phyloP scores from a whole-genome alignment of 1,284 basidiomycete species.

The Pseudozyma tsukubaensis region DNA sequence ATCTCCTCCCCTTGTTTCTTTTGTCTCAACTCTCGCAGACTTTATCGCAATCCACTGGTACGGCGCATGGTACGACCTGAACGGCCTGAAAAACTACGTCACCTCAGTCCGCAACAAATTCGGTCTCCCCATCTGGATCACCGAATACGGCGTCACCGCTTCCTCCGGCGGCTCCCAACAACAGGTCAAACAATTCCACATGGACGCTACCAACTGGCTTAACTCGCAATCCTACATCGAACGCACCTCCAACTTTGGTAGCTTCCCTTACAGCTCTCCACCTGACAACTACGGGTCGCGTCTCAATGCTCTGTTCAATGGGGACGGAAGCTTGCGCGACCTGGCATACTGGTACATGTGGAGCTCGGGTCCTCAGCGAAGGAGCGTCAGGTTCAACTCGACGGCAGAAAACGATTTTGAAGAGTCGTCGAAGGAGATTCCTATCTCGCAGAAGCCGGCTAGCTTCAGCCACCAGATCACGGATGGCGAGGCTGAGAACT shows the following conservation, averaged over 20 bases:
- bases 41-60: slow-evolving; percentile 68
- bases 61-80: slow-evolving; percentile 52
- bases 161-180: slow-evolving; percentile 42
- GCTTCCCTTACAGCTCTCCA: slow-evolving; percentile 46
- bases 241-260: slow-evolving; percentile 62
- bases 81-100: slow-evolving; percentile 52
- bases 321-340: slow-evolving; percentile 39
- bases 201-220: slow-evolving; percentile 56
- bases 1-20: slow-evolving; percentile 22
- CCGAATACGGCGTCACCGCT: slow-evolving; percentile 65
- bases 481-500: too few species aligned
- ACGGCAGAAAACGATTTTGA: slow-evolving; percentile 37
- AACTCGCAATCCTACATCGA: slow-evolving; percentile 50
- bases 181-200: slow-evolving; percentile 58
- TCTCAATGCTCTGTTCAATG: slow-evolving; percentile 60
- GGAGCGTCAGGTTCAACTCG: slow-evolving; percentile 19
- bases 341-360: slow-evolving; percentile 52
- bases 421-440: slow-evolving; percentile 23
- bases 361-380: slow-evolving; percentile 13
- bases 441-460: slow-evolving; percentile 29
- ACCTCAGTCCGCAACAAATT: slow-evolving; percentile 44
- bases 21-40: slow-evolving; percentile 23
- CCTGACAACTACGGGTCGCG: slow-evolving; percentile 58
- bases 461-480: slow-evolving; percentile 25
- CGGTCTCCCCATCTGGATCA: slow-evolving; percentile 62